Evolutionary conservation across 352 stramenopile genomes (phyloP).

Genomic region (Globisporangium apiculatum): DNA sequence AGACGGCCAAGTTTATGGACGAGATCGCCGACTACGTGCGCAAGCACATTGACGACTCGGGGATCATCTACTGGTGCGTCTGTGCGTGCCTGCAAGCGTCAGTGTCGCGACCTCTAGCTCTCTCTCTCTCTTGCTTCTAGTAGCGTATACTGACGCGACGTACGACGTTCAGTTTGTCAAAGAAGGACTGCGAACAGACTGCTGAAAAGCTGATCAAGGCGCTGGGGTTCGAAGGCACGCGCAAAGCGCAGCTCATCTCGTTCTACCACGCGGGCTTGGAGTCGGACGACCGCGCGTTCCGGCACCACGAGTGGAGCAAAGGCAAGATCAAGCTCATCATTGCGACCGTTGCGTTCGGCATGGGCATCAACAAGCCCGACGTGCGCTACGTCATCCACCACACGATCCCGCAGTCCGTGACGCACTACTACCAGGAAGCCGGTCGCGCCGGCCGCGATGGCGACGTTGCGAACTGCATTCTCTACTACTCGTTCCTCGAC

Average conservation of each 20-base stretch:
- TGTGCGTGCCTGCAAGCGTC: no score
- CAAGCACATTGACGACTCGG: slow-evolving; percentile 80
- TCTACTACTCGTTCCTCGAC: slow-evolving; percentile 84
- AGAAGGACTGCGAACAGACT: slow-evolving; percentile 84
- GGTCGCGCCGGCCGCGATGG: slow-evolving; percentile 77
- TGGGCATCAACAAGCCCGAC: slow-evolving; percentile 88
- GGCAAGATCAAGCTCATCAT: slow-evolving; percentile 87
- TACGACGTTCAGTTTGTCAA: slow-evolving; percentile 49
- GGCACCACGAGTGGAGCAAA: slow-evolving; percentile 86
- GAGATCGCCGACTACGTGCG: slow-evolving; percentile 75
- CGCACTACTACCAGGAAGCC: slow-evolving; percentile 88
- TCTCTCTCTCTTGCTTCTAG: background rate
- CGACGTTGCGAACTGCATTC: slow-evolving; percentile 75
- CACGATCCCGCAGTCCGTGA: slow-evolving; percentile 85
- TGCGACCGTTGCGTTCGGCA: slow-evolving; percentile 85
- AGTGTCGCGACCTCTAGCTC: no score
- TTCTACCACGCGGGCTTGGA: slow-evolving; percentile 83
- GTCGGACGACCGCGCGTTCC: slow-evolving; percentile 60
- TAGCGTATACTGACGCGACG: background rate
- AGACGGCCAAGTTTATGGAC: slow-evolving; percentile 71
- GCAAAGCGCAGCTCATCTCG: slow-evolving; percentile 61
- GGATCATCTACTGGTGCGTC: slow-evolving; percentile 84
- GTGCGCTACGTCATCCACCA: slow-evolving; percentile 88
- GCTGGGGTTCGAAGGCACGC: slow-evolving; percentile 65
- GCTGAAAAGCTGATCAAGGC: slow-evolving; percentile 74